These are phyloP conservation scores for Eudorina sp. DNA, from an alignment of 139 green algal genomes.

Conservation along the genomic window DNA sequence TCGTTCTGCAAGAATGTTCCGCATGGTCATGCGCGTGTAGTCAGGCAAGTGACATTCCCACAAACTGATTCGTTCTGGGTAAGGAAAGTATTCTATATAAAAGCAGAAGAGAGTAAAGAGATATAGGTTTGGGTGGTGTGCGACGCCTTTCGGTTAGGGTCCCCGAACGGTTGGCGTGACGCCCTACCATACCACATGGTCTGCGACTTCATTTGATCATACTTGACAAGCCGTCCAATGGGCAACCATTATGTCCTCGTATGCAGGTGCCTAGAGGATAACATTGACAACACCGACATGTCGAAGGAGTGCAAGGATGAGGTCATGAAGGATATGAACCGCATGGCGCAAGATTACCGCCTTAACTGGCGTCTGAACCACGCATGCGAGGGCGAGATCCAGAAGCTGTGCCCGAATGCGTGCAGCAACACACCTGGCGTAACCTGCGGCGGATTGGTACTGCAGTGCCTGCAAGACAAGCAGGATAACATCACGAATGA, in stretches of 20 bases:
- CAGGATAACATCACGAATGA: conserved; percentile 81
- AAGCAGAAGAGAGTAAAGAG: too few species aligned
- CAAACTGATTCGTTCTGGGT: too few species aligned
- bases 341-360: conserved; percentile 84
- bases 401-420: conserved; percentile 74
- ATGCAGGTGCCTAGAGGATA: conserved; percentile 67
- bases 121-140: too few species aligned
- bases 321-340: conserved; percentile 77
- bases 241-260: too few species aligned
- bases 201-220: too few species aligned
- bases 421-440: conserved; percentile 67
- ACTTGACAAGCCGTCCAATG: too few species aligned
- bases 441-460: conserved; percentile 83
- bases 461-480: conserved; percentile 90
- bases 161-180: too few species aligned
- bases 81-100: too few species aligned
- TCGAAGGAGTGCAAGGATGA: conserved; percentile 87
- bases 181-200: too few species aligned
- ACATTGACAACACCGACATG: conserved; percentile 65
- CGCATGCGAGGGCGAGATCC: conserved; percentile 86
- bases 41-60: too few species aligned
- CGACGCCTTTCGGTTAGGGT: too few species aligned
- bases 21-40: conserved; percentile 84
- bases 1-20: conserved; percentile 78
- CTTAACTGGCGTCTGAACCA: conserved; percentile 89